A percentile compares a stretch with the other conserved stretches of the same genome.
Evolutionary conservation across 441 rosid genomes (phyloP).

Genomic region (Iberis amara): DNA sequence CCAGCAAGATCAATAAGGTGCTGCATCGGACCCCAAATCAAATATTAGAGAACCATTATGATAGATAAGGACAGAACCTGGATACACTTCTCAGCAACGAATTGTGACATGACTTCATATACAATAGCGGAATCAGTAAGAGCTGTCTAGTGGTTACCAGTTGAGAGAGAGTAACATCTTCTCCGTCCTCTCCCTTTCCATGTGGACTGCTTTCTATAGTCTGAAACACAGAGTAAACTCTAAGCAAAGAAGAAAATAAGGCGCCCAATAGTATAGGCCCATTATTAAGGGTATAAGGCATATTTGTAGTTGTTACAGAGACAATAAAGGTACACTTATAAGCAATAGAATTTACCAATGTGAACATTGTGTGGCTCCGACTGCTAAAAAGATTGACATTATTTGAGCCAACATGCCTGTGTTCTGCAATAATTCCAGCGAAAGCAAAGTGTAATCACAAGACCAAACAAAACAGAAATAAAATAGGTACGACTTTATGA

Average conservation of each 20-base stretch:
- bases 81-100: conserved; percentile 17
- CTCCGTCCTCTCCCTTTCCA: conserved; percentile 77
- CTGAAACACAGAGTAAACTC: conserved; percentile 35
- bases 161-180: conserved; percentile 90
- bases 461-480: conserved; percentile 16
- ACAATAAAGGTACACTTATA: conserved; percentile 12
- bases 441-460: conserved; percentile 5
- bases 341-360: conserved; percentile 52
- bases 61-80: background rate
- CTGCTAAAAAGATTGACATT: conserved; percentile 97
- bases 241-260: conserved; percentile 9
- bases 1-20: conserved; percentile 99
- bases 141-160: conserved; percentile 52
- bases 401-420: conserved; percentile 97
- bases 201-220: conserved; percentile 91
- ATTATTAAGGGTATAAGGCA: conserved; percentile 8
- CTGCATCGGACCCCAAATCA: conserved; percentile 56
- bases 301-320: conserved; percentile 3
- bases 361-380: conserved; percentile 98
- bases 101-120: conserved; percentile 19
- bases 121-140: conserved; percentile 23
- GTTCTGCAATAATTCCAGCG: conserved; percentile 50
- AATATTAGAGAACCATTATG: conserved; percentile 10
- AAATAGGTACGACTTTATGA: conserved; percentile 11
- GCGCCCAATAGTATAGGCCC: conserved; percentile 13